phyloP scores from a whole-genome alignment of 306 rosid species.

The Trifolium repens region DNA sequence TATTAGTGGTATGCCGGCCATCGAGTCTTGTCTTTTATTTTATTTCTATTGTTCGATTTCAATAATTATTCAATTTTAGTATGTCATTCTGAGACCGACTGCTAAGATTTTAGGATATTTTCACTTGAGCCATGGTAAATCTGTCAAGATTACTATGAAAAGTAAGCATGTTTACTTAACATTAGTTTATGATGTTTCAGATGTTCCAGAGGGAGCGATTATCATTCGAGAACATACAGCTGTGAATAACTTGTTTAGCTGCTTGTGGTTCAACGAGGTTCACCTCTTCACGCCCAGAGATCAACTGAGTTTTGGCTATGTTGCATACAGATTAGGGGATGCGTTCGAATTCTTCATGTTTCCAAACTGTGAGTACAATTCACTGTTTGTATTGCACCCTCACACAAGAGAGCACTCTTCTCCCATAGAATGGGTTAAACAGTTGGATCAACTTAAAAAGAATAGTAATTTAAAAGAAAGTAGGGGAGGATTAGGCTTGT shows the following conservation, averaged over 20 bases:
- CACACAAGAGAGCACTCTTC: slow-evolving; percentile 99
- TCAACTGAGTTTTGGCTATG: slow-evolving; percentile 96
- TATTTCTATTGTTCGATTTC: slow-evolving; percentile 22
- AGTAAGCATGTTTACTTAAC: too few species aligned
- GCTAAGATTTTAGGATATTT: slow-evolving; percentile 4
- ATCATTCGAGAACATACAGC: slow-evolving; percentile 83
- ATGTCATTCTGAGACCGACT: background rate
- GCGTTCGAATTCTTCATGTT: slow-evolving; percentile 80
- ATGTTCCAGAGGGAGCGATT: slow-evolving; percentile 97
- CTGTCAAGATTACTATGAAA: too few species aligned
- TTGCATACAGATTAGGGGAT: slow-evolving; percentile 77
- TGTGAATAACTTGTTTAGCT: slow-evolving; percentile 85
- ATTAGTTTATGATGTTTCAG: slow-evolving; percentile 53
- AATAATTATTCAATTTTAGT: background rate
- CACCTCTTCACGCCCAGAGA: slow-evolving; percentile 97
- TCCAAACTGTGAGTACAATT: slow-evolving; percentile 92
- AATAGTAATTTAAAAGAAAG: slow-evolving; percentile 70
- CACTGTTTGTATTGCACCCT: slow-evolving; percentile 94
- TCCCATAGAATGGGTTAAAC: slow-evolving; percentile 93
- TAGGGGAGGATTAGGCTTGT: slow-evolving; percentile 92
- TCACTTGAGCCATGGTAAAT: slow-evolving; percentile 7
- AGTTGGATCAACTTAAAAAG: slow-evolving; percentile 66
- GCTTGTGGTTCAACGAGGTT: slow-evolving; percentile 98
- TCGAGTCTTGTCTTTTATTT: slow-evolving; percentile 10
- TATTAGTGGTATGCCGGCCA: slow-evolving; percentile 72